phyloP scores from a whole-genome alignment of 164 flowering plant species.

The Houttuynia cordata region DNA sequence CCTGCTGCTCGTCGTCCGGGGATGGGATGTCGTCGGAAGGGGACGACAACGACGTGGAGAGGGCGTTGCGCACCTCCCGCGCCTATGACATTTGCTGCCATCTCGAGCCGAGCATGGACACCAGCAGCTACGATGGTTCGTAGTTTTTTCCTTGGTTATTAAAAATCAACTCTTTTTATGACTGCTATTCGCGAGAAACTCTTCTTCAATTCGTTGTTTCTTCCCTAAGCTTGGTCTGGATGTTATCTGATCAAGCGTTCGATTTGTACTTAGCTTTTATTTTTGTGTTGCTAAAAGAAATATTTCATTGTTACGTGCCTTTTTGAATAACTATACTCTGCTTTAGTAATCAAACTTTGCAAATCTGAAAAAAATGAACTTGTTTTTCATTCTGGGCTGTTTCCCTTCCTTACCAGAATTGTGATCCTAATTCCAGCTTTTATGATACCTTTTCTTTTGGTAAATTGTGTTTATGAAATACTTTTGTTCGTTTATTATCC shows the following conservation, averaged over 20 bases:
- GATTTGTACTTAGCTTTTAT: neutral
- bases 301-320: no score
- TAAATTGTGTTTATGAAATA: no score
- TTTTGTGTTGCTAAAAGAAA: neutral
- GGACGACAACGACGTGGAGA: slow-evolving; percentile 48
- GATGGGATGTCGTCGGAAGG: neutral
- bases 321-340: neutral
- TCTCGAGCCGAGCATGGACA: slow-evolving; percentile 67
- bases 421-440: no score
- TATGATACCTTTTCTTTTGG: no score
- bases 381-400: no score
- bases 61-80: slow-evolving; percentile 83
- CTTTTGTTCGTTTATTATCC: slow-evolving; percentile 6
- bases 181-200: neutral
- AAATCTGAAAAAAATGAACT: neutral
- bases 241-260: neutral
- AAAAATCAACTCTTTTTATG: no score
- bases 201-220: neutral
- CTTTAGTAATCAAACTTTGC: neutral
- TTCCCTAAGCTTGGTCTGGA: neutral
- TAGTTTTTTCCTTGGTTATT: neutral
- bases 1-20: neutral
- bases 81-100: slow-evolving; percentile 87
- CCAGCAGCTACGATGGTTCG: slow-evolving; percentile 89
- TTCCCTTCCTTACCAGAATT: no score